Conservation (phyloP, 2,329 filamentous ascomycete species). For the Phoma sp. region DNA sequence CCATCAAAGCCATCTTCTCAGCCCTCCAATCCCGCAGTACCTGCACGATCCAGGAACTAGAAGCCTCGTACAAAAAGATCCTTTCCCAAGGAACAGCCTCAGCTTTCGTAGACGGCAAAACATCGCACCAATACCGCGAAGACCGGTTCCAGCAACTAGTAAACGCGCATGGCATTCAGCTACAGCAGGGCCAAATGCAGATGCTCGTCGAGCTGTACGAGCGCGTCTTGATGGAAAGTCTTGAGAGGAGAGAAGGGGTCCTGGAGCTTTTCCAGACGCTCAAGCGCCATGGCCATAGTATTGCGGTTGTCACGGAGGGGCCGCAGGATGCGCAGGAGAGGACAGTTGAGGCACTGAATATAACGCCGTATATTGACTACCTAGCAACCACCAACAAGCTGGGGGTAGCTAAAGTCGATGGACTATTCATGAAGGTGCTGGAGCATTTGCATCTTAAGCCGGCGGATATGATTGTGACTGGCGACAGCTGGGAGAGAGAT, state of each 20-base stretch:
- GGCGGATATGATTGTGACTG: slow-evolving; percentile 20
- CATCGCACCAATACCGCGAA: slow-evolving; percentile 52
- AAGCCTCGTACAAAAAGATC: slow-evolving; percentile 42
- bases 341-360: slow-evolving; percentile 47
- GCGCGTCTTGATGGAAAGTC: neutral
- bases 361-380: slow-evolving; percentile 35
- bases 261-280: slow-evolving; percentile 44
- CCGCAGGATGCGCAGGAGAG: slow-evolving; percentile 57
- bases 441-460: neutral
- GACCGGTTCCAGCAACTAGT: slow-evolving; percentile 44
- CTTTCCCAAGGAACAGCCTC: slow-evolving; percentile 44
- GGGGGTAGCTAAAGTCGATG: slow-evolving; percentile 21
- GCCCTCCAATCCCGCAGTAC: slow-evolving; percentile 27
- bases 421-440: neutral
- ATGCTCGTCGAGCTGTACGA: neutral
- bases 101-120: slow-evolving; percentile 55
- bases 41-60: neutral
- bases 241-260: slow-evolving; percentile 41
- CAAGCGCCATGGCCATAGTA: slow-evolving; percentile 46
- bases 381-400: slow-evolving; percentile 45
- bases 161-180: slow-evolving; percentile 23
- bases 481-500: slow-evolving; percentile 23
- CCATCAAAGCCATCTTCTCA: slow-evolving; percentile 43
- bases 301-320: slow-evolving; percentile 56
- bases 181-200: slow-evolving; percentile 29